A percentile compares a stretch with the other conserved stretches of the same genome.
phyloP scores from a whole-genome alignment of 306 rosid genomes.

The Ormosia semicastrata region DNA sequence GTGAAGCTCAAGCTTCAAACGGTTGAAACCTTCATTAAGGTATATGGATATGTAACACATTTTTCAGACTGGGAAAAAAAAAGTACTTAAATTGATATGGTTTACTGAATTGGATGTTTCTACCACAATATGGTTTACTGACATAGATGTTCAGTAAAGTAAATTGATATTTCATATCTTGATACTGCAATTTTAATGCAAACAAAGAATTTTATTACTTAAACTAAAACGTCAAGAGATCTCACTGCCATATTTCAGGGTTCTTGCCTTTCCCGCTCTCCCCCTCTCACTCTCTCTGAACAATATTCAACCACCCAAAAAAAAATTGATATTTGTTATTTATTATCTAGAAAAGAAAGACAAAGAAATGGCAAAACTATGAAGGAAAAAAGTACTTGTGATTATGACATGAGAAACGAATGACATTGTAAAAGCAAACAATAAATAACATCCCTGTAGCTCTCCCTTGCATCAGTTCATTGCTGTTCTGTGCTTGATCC shows the following conservation, averaged over 20 bases:
- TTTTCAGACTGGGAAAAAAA: too few relatives aligned
- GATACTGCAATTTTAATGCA: not conserved
- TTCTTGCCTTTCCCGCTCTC: too few relatives aligned
- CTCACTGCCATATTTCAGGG: too few relatives aligned
- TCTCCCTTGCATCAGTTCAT: not conserved
- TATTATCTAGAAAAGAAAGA: not conserved
- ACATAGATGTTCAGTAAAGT: not conserved
- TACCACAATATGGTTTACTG: not conserved
- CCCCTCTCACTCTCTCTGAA: not conserved
- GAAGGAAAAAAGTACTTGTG: not conserved
- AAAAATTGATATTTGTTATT: not conserved
- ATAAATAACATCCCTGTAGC: conserved; percentile 1
- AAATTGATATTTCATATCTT: not conserved
- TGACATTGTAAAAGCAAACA: conserved; percentile 5
- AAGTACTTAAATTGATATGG: too few relatives aligned
- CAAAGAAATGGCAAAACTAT: not conserved
- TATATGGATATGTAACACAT: not conserved
- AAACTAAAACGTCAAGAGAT: not conserved
- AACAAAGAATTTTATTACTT: too few relatives aligned
- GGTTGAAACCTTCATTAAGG: conserved; percentile 69
- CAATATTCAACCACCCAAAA: not conserved
- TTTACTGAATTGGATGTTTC: too few relatives aligned
- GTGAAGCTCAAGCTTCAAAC: conserved; percentile 59
- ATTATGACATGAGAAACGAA: conserved; percentile 11
- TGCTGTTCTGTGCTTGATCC: not conserved